Percentiles rank a stretch among this genome's conserved stretches.
These are phyloP conservation scores for Allium sativum DNA, from an alignment of 106 monocot genomes.

Conservation along the genomic window DNA sequence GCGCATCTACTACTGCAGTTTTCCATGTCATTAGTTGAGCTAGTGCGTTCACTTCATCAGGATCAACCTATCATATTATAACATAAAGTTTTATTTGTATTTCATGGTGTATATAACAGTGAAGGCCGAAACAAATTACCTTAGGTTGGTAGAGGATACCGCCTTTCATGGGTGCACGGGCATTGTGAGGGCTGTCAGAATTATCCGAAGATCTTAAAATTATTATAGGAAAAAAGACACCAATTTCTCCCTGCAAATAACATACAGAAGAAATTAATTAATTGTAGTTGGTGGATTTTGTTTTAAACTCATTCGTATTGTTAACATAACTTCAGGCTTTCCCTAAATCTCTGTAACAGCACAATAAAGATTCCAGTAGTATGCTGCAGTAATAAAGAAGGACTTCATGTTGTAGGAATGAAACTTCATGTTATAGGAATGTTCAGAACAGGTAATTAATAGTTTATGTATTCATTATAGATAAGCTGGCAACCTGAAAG, in stretches of 20 bases:
- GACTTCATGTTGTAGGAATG: background rate
- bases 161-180: no score
- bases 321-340: slow-evolving; percentile 81
- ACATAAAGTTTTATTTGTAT: no score
- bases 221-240: slow-evolving; percentile 88
- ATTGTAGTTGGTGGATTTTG: background rate
- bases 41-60: no score
- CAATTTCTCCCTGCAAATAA: slow-evolving; percentile 83
- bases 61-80: slow-evolving; percentile 46
- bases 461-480: no score
- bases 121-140: slow-evolving; percentile 15
- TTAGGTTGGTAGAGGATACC: slow-evolving; percentile 93
- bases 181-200: slow-evolving; percentile 51
- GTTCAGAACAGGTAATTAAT: slow-evolving; percentile 6
- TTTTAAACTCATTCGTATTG: background rate
- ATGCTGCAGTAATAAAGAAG: slow-evolving; percentile 35
- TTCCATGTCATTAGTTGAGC: slow-evolving; percentile 99
- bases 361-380: slow-evolving; percentile 89
- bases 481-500: no score
- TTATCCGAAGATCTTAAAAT: slow-evolving; percentile 77
- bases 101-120: no score
- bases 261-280: background rate
- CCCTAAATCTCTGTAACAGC: slow-evolving; percentile 86
- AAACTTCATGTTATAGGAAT: background rate
- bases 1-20: slow-evolving; percentile 86